Conservation (phyloP, 768 basidiomycete species). For the Fomitopsis serialis region DNA sequence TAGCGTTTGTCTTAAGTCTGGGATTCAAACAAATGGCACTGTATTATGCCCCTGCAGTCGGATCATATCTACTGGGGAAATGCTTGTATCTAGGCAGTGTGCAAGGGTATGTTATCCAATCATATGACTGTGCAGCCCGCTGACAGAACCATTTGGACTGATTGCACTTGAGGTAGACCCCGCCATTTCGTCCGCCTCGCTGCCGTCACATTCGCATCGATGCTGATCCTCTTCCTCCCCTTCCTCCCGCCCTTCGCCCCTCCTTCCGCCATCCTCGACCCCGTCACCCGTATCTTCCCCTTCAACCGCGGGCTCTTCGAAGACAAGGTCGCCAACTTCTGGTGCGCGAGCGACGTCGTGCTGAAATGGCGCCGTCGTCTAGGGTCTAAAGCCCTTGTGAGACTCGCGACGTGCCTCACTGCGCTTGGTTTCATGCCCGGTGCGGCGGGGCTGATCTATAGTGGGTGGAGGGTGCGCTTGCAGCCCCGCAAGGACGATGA, state of each 20-base stretch:
- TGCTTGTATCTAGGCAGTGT: constrained; percentile 74
- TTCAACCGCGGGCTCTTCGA: constrained; percentile 89
- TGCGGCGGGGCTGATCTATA: constrained; percentile 40
- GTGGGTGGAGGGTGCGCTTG: constrained; percentile 28
- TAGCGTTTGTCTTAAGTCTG: constrained; percentile 79
- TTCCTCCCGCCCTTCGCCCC: constrained; percentile 68
- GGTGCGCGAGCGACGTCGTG: constrained; percentile 88
- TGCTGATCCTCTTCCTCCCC: constrained; percentile 69
- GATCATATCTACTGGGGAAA: constrained; percentile 84
- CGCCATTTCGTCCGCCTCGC: constrained; percentile 66
- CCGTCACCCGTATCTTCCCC: constrained; percentile 83
- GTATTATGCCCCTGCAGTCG: constrained; percentile 92
- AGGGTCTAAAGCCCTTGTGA: constrained; percentile 44
- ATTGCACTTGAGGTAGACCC: too few relatives aligned
- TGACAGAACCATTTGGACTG: too few relatives aligned
- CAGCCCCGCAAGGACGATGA: constrained; percentile 1
- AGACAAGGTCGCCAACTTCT: constrained; percentile 96
- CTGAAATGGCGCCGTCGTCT: constrained; percentile 77
- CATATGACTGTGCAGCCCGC: too few relatives aligned
- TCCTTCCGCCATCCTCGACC: constrained; percentile 43
- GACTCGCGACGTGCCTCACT: constrained; percentile 63
- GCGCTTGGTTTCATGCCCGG: constrained; percentile 64
- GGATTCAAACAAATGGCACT: constrained; percentile 96
- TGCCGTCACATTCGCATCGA: constrained; percentile 52
- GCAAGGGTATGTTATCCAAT: constrained; percentile 63